A percentile compares a stretch with the other conserved stretches of the same genome.
phyloP scores from a whole-genome alignment of 2,329 filamentous ascomycete genomes.

The Elsinoe perseae region DNA sequence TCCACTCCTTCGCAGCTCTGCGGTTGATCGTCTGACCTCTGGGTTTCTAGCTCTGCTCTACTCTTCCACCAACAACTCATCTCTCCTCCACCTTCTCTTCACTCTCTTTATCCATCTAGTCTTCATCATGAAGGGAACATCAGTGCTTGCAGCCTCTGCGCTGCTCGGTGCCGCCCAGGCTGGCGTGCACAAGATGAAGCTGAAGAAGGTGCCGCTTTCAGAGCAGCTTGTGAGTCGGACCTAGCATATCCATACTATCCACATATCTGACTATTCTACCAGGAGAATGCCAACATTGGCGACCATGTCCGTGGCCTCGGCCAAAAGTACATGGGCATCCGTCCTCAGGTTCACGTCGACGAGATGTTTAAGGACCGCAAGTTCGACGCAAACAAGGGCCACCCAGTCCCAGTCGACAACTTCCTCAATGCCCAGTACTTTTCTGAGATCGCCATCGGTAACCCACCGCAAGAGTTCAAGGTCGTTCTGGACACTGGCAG shows the following conservation, averaged over 20 bases:
- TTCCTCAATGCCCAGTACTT: slow-evolving; percentile 99
- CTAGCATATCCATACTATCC: slow-evolving; percentile 6
- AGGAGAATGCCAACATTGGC: slow-evolving; percentile 73
- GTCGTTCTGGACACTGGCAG: slow-evolving; percentile 97
- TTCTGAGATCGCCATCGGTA: slow-evolving; percentile 89
- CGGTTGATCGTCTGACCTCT: slow-evolving; percentile 12
- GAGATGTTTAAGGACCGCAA: slow-evolving; percentile 72
- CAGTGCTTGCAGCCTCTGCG: slow-evolving; percentile 69
- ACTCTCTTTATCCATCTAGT: background rate
- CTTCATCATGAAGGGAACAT: slow-evolving; percentile 69
- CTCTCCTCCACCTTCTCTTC: slow-evolving; percentile 3
- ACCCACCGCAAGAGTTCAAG: slow-evolving; percentile 91
- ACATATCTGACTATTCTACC: slow-evolving; percentile 13
- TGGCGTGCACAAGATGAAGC: slow-evolving; percentile 89
- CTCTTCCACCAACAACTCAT: slow-evolving; percentile 5
- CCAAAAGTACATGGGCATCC: slow-evolving; percentile 92
- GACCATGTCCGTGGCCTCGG: slow-evolving; percentile 73
- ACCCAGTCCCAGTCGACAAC: slow-evolving; percentile 87
- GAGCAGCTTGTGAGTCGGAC: slow-evolving; percentile 76
- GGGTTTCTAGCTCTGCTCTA: slow-evolving; percentile 13
- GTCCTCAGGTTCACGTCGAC: slow-evolving; percentile 60
- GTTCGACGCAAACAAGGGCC: slow-evolving; percentile 57
- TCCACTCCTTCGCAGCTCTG: slow-evolving; percentile 7
- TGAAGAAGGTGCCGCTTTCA: slow-evolving; percentile 87
- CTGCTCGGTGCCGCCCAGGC: slow-evolving; percentile 77